phyloP scores from a whole-genome alignment of 2,329 filamentous ascomycete species.

The Ophiostoma piceae region DNA sequence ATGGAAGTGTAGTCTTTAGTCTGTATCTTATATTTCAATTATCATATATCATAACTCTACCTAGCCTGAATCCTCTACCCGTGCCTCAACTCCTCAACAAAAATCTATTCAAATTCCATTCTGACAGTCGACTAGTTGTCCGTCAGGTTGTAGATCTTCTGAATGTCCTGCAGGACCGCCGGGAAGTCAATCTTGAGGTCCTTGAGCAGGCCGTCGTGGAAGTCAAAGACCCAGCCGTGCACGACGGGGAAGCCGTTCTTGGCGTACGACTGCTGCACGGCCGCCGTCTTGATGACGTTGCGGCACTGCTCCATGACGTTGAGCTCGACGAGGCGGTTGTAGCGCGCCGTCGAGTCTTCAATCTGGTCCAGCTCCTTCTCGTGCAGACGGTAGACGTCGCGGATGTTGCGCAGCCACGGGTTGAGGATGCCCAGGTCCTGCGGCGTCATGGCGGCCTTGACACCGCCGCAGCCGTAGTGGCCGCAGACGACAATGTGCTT shows the following conservation, averaged over 20 bases:
- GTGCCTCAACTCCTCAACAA: background rate
- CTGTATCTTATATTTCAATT: background rate
- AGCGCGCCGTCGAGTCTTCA: constrained; percentile 53
- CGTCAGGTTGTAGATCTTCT: constrained; percentile 51
- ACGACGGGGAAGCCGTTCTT: constrained; percentile 62
- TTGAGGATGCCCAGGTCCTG: constrained; percentile 66
- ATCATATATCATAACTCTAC: background rate
- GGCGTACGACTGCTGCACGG: constrained; percentile 66
- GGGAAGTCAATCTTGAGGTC: constrained; percentile 55
- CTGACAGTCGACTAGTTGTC: background rate
- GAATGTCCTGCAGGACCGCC: constrained; percentile 46
- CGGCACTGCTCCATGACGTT: constrained; percentile 76
- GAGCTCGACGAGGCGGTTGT: constrained; percentile 71
- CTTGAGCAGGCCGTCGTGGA: constrained; percentile 60
- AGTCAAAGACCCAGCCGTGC: constrained; percentile 69
- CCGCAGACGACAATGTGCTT: constrained; percentile 77
- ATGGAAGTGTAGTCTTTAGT: background rate
- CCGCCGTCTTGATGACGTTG: constrained; percentile 72
- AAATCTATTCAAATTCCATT: too few species aligned
- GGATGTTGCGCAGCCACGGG: constrained; percentile 69
- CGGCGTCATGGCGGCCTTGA: constrained; percentile 55
- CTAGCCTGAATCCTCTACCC: too few species aligned
- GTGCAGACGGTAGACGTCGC: constrained; percentile 67
- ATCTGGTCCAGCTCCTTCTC: constrained; percentile 64
- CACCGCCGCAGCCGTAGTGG: constrained; percentile 60